phyloP scores from a whole-genome alignment of 257 asterid species.

The Ilex asprella region DNA sequence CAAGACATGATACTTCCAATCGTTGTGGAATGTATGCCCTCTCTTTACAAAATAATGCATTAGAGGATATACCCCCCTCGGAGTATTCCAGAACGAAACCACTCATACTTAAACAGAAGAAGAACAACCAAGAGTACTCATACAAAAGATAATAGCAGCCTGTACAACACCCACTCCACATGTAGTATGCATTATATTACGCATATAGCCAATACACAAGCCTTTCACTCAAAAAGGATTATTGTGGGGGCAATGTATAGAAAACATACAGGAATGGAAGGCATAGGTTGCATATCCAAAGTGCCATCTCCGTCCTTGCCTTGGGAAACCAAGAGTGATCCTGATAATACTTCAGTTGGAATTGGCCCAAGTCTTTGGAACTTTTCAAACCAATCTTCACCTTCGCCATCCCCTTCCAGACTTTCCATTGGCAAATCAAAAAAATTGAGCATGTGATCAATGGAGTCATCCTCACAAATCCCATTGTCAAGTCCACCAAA shows the following conservation, averaged over 20 bases:
- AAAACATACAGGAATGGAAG: slow-evolving; percentile 40
- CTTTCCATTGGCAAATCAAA: slow-evolving; percentile 70
- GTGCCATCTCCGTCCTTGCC: slow-evolving; percentile 10
- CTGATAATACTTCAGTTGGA: slow-evolving; percentile 43
- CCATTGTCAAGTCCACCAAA: slow-evolving; percentile 42
- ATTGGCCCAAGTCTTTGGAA: slow-evolving; percentile 56
- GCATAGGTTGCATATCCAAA: slow-evolving; percentile 12
- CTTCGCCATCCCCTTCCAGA: slow-evolving; percentile 41
- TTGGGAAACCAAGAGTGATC: slow-evolving; percentile 23
- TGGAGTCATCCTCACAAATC: slow-evolving; percentile 30
- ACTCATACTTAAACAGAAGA: too few relatives aligned
- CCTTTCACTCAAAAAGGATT: too few relatives aligned
- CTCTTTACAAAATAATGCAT: too few relatives aligned
- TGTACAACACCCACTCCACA: too few relatives aligned
- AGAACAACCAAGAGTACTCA: too few relatives aligned
- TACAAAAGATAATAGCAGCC: too few relatives aligned
- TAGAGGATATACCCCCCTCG: too few relatives aligned
- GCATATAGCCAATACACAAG: too few relatives aligned
- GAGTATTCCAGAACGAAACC: too few relatives aligned
- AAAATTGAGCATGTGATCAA: slow-evolving; percentile 34
- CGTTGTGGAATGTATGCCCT: too few relatives aligned
- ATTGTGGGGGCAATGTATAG: not conserved
- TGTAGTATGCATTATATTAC: too few relatives aligned
- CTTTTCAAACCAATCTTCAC: slow-evolving; percentile 58
- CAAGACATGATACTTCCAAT: too few relatives aligned